These are phyloP conservation scores for Stipa capillata DNA, from an alignment of 176 grass and related monocot genomes.

Conservation along the genomic window DNA sequence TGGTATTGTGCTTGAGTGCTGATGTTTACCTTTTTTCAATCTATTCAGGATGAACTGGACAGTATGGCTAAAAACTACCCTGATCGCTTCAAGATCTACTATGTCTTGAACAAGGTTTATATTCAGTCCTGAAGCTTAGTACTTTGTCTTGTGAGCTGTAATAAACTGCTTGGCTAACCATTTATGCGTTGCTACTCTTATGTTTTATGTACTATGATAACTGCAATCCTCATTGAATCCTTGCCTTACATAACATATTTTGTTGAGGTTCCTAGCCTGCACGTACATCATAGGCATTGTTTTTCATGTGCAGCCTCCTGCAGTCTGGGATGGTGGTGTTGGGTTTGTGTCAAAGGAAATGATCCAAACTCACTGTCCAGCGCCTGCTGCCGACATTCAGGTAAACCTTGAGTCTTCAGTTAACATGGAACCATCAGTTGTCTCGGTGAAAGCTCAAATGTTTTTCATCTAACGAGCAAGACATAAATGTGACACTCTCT, in stretches of 20 bases:
- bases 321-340: conserved; percentile 69
- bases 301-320: conserved; percentile 56
- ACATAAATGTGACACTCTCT: not conserved
- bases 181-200: not conserved
- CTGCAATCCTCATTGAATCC: not conserved
- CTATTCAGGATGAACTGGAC: conserved; percentile 75
- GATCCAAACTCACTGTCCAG: conserved; percentile 73
- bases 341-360: conserved; percentile 93
- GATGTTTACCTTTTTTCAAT: conserved; percentile 16
- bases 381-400: conserved; percentile 73
- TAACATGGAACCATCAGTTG: not conserved
- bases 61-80: conserved; percentile 51
- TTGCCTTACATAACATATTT: not conserved
- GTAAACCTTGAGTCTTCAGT: not conserved
- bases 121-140: not conserved
- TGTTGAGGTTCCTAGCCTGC: not conserved
- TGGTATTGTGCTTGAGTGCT: not conserved
- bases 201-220: not conserved
- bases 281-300: not conserved
- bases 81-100: conserved; percentile 74
- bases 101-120: conserved; percentile 73
- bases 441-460: not conserved
- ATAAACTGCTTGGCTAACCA: not conserved
- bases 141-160: not conserved
- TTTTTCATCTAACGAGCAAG: not conserved